Evolutionary conservation across 1,284 basidiomycete genomes (phyloP).

Genomic region (Cystobasidium pallidum): DNA sequence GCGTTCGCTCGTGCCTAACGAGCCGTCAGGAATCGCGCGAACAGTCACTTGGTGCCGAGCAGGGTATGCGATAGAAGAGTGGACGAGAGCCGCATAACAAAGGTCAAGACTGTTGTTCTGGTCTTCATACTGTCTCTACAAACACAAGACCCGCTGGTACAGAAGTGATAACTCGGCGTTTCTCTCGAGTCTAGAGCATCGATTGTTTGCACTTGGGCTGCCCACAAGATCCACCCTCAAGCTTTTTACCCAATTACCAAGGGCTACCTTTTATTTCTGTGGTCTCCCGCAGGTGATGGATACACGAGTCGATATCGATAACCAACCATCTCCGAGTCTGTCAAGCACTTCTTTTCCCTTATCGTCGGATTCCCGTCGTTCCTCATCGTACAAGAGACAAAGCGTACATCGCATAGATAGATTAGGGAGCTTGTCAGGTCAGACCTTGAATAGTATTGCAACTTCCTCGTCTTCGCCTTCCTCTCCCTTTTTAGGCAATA

Average conservation of each 20-base stretch:
- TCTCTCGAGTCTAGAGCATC: too few relatives aligned
- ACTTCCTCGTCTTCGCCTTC: background rate
- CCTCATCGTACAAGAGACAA: constrained; percentile 4
- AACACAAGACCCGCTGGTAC: too few relatives aligned
- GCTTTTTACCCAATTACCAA: too few relatives aligned
- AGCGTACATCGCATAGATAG: constrained; percentile 21
- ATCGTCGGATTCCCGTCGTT: background rate
- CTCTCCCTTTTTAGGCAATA: background rate
- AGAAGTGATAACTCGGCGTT: too few relatives aligned
- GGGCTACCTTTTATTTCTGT: too few relatives aligned
- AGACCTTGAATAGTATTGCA: constrained; percentile 10
- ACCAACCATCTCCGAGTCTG: background rate
- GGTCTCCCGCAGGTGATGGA: background rate
- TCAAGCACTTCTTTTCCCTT: background rate
- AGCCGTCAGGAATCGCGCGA: background rate
- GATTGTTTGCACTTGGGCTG: too few relatives aligned
- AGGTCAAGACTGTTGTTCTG: too few relatives aligned
- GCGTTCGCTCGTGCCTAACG: too few relatives aligned
- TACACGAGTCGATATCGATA: constrained; percentile 14
- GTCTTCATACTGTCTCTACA: too few relatives aligned
- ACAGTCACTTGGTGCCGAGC: background rate
- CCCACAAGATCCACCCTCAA: too few relatives aligned
- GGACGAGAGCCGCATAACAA: background rate
- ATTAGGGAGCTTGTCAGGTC: constrained; percentile 14
- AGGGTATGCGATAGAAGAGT: constrained; percentile 1